These are phyloP conservation scores for Scheffersomyces ergatensis DNA, from an alignment of 805 yeast genomes.

Conservation along the genomic window DNA sequence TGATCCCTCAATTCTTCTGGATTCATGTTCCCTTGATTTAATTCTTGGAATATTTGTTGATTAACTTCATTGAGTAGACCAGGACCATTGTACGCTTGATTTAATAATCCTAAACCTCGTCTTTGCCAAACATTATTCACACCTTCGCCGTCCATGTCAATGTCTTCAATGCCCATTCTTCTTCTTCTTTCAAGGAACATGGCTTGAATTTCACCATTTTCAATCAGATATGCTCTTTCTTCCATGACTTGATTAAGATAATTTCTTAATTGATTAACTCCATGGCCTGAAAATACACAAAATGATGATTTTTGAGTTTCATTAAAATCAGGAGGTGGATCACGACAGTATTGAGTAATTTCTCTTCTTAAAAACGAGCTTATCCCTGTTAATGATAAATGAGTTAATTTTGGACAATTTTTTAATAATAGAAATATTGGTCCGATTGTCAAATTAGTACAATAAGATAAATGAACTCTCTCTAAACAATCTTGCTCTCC, in stretches of 20 bases:
- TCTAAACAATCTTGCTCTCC: conserved; percentile 81
- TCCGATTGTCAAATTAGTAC: conserved; percentile 72
- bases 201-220: conserved; percentile 29
- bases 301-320: conserved; percentile 81
- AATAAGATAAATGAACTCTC: conserved; percentile 89
- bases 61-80: conserved; percentile 25
- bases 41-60: conserved; percentile 28
- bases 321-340: conserved; percentile 89
- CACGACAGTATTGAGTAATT: conserved; percentile 81
- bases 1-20: conserved; percentile 34
- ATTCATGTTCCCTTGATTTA: conserved; percentile 25
- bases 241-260: conserved; percentile 53
- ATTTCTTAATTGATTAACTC: conserved; percentile 73
- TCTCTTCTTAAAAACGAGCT: conserved; percentile 85
- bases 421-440: conserved; percentile 75
- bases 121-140: conserved; percentile 15
- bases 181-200: conserved; percentile 27
- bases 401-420: conserved; percentile 84
- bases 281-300: conserved; percentile 91
- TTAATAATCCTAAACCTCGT: conserved; percentile 17
- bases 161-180: conserved; percentile 10
- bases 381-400: conserved; percentile 88
- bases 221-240: conserved; percentile 29
- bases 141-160: conserved; percentile 3
- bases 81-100: conserved; percentile 6